A percentile compares a stretch with the other conserved stretches of the same genome.
phyloP scores from a whole-genome alignment of 2,329 filamentous ascomycete genomes.

The Talaromyces amestolkiae region DNA sequence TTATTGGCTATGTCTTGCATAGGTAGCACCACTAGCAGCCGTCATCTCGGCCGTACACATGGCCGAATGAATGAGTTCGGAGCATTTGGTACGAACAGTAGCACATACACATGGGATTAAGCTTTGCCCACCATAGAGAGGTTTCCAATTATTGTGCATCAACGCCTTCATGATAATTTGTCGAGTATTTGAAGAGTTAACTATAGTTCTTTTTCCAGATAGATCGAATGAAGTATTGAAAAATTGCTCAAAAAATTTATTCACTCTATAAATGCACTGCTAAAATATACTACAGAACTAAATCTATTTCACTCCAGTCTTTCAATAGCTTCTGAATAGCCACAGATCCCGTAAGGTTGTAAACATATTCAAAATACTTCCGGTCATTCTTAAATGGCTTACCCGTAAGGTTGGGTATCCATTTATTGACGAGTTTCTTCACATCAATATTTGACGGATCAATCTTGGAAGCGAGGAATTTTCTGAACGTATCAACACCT shows the following conservation, averaged over 20 bases:
- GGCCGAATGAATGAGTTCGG: neutral
- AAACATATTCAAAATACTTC: slow-evolving; percentile 99
- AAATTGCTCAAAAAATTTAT: neutral
- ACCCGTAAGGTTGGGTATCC: slow-evolving; percentile 97
- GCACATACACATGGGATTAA: neutral
- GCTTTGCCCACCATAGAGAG: neutral
- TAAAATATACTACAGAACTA: neutral
- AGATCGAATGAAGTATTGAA: neutral
- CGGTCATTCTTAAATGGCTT: slow-evolving; percentile 94
- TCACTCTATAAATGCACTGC: neutral
- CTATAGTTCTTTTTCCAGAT: neutral
- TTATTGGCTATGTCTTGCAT: neutral
- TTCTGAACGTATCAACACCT: slow-evolving; percentile 97
- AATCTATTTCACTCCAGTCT: slow-evolving; percentile 70
- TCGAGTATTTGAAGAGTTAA: neutral
- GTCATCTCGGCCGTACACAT: no score
- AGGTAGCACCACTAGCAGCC: neutral
- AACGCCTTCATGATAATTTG: neutral
- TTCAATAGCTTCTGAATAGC: slow-evolving; percentile 60
- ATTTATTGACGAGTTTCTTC: slow-evolving; percentile 93
- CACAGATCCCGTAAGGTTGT: slow-evolving; percentile 79
- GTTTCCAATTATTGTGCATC: neutral
- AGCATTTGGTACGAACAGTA: neutral
- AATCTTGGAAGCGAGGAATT: slow-evolving; percentile 98
- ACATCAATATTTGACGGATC: slow-evolving; percentile 98